These are phyloP conservation scores for Moesziomyces sp. DNA, from an alignment of 1,284 basidiomycete species.

Conservation along the genomic window DNA sequence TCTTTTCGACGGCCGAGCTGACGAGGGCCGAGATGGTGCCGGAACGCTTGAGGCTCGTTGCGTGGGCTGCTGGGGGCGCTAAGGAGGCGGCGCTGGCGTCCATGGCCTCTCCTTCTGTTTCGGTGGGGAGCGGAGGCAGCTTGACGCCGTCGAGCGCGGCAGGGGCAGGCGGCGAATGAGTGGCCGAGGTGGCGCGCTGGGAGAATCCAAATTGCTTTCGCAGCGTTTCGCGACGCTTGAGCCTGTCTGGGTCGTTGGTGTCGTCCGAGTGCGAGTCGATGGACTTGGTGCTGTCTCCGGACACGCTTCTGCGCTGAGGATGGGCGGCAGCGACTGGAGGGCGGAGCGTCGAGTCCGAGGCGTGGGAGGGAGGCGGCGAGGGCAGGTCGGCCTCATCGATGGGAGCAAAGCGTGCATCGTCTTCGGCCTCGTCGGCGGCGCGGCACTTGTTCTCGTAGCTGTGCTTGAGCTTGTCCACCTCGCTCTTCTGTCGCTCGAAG, in stretches of 20 bases:
- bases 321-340: constrained; percentile 1
- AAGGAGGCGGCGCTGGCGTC: constrained; percentile 1
- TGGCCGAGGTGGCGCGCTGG: constrained; percentile 34
- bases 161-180: constrained; percentile 6
- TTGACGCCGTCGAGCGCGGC: constrained; percentile 37
- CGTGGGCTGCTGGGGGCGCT: not conserved
- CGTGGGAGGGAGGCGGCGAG: constrained; percentile 10
- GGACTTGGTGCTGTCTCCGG: constrained; percentile 21
- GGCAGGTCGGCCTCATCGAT: constrained; percentile 25
- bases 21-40: constrained; percentile 55
- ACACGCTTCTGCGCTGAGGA: constrained; percentile 27
- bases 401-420: constrained; percentile 64
- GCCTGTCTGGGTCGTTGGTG: constrained; percentile 43
- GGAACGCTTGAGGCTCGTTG: constrained; percentile 41
- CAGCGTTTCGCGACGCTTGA: constrained; percentile 63
- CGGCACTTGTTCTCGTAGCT: constrained; percentile 64
- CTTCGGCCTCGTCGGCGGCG: constrained; percentile 65
- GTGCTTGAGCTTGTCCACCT: constrained; percentile 55
- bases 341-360: constrained; percentile 12
- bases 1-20: constrained; percentile 54
- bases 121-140: constrained; percentile 44
- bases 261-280: constrained; percentile 5
- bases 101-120: constrained; percentile 34
- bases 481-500: constrained; percentile 55
- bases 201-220: constrained; percentile 66